Percentiles rank a stretch among this genome's conserved stretches.
phyloP scores from a whole-genome alignment of 2,329 filamentous ascomycete genomes.

The Thelonectria discophora region DNA sequence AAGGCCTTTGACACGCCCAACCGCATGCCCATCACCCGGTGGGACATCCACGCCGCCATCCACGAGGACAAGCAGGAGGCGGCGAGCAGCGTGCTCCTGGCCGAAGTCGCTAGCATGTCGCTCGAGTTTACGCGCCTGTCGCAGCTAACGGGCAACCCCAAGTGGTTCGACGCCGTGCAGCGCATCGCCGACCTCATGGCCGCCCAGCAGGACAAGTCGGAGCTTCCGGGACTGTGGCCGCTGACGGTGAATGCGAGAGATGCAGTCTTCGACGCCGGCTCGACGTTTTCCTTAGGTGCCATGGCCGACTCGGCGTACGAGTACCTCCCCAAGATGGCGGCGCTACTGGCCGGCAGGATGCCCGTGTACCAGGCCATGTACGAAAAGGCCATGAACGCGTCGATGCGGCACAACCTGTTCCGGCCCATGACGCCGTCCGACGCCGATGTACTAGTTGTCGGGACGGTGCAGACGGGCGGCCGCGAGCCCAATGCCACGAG shows the following conservation, averaged over 20 bases:
- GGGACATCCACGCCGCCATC: constrained; percentile 53
- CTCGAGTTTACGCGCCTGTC: constrained; percentile 78
- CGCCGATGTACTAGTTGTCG: constrained; percentile 65
- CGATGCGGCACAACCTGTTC: constrained; percentile 67
- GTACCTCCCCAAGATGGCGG: constrained; percentile 90
- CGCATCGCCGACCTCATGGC: constrained; percentile 74
- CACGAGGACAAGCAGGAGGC: constrained; percentile 43
- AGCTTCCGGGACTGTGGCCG: constrained; percentile 78
- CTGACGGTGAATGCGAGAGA: constrained; percentile 37
- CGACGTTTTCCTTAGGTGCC: constrained; percentile 59
- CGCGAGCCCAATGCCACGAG: constrained; percentile 28
- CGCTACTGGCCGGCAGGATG: constrained; percentile 64
- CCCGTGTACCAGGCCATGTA: constrained; percentile 66
- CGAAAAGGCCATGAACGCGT: constrained; percentile 62
- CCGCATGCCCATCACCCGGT: constrained; percentile 66
- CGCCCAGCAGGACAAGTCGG: constrained; percentile 70
- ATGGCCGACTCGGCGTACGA: constrained; percentile 72
- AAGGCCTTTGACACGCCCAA: constrained; percentile 74
- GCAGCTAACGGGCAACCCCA: constrained; percentile 75
- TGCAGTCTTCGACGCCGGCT: constrained; percentile 35
- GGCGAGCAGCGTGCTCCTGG: constrained; percentile 53
- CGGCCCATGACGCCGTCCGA: constrained; percentile 66
- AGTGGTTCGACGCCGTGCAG: constrained; percentile 77
- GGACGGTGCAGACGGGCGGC: constrained; percentile 40
- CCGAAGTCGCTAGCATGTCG: constrained; percentile 69